Base-by-base conservation (phyloP, 2,329 filamentous ascomycete species). In the Colletotrichum sublineola region DNA sequence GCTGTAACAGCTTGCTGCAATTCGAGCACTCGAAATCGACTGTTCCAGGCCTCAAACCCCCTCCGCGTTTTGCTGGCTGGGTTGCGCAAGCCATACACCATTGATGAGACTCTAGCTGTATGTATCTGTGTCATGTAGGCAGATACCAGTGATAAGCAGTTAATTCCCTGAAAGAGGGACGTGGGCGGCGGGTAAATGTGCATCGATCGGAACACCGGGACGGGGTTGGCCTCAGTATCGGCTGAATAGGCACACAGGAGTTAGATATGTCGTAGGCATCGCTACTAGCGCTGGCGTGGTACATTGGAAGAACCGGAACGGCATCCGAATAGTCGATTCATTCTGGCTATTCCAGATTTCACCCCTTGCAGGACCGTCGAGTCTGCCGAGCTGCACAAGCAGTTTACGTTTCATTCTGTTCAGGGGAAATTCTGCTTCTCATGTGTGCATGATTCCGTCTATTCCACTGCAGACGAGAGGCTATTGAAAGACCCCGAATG, bases 151-250 rank as follows among this genome's bases (percentile, higher is more conserved):
- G 36, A 36, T 15, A 44, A 53, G 40, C 48, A 29, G 48, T 53
- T 46, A 36, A 9, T 44, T 20, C 33, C 33, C 33, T 36, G 24
- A 18, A 20, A 44, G 12, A 18, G 20, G 46, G 11, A 38, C 40
- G 36, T 42, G n/a, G 20, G 15, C n/a, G 60, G 61, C 74, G 76
- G 76, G 55, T 76, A 76, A 77, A 78, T 73, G 63, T 67, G 65
- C 40, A 72, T 68, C 64, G 75, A 74, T 70, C 75, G 77, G 76
- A 78, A 73, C 75, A 71, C 73, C 77, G 75, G 77, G 75, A 76
- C 73, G 76, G 58, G n/a, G 15, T 53, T 29, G 50, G 66, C 40
- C 9, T 42, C 36, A 46, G 24, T 42, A 50, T 36, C 65, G 64
- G 65, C 48, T 68, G 58, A 63, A 63, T 52, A 44, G 57, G 58